Evolutionary conservation across 306 rosid species (phyloP).

Genomic region (Chamaecrista fasciculata): DNA sequence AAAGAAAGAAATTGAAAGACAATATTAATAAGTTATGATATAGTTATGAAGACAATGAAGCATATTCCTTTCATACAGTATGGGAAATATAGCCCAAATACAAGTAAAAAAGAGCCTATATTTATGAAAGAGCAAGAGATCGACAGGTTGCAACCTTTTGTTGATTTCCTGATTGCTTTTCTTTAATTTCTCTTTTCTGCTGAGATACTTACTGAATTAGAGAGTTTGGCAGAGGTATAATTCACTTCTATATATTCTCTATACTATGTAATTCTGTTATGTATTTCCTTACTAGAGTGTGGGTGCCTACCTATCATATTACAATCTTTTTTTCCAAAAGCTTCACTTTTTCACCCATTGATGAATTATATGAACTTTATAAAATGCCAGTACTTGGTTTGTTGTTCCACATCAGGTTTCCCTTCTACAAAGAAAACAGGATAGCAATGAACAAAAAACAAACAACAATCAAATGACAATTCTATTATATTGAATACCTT

Average conservation of each 20-base stretch:
- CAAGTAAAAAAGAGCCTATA: background rate
- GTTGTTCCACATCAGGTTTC: slow-evolving; percentile 2
- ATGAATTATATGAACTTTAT: background rate
- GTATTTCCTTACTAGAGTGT: no score
- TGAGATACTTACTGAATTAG: no score
- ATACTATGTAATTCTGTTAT: no score
- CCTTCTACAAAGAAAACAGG: slow-evolving; percentile 8
- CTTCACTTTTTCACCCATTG: background rate
- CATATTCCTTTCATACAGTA: background rate
- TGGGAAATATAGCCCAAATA: background rate
- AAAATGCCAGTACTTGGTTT: slow-evolving; percentile 10
- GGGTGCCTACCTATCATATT: no score
- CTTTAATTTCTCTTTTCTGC: no score
- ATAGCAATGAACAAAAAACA: slow-evolving; percentile 3
- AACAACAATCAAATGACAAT: background rate
- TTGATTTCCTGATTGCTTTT: no score
- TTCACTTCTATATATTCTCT: no score
- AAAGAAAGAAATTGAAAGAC: no score
- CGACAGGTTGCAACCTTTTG: background rate
- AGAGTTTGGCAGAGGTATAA: no score
- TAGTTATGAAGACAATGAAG: background rate
- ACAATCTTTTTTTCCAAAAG: background rate
- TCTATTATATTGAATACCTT: slow-evolving; percentile 66
- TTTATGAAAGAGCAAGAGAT: background rate
- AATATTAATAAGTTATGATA: slow-evolving; percentile 23